phyloP scores from a whole-genome alignment of 2,329 filamentous ascomycete genomes.

The Dothideomycetes sp. region DNA sequence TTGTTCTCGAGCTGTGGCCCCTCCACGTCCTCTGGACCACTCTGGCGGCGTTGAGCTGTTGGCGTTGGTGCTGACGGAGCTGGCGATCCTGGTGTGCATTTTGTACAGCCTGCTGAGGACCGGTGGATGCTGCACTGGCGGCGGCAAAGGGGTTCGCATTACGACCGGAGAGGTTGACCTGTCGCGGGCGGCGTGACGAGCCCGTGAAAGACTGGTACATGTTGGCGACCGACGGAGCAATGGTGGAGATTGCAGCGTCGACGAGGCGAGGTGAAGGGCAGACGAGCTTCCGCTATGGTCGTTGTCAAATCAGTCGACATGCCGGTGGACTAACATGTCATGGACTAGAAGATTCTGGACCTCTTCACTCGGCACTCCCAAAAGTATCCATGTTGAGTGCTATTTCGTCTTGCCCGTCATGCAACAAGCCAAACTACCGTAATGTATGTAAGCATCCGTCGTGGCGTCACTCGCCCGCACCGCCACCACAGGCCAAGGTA shows the following conservation, averaged over 20 bases:
- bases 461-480: not conserved
- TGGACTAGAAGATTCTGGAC: not conserved
- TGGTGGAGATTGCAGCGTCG: too few species aligned
- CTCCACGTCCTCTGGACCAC: conserved; percentile 74
- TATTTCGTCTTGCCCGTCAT: too few species aligned
- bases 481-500: too few species aligned
- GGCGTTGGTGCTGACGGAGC: conserved; percentile 69
- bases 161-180: conserved; percentile 88
- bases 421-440: too few species aligned
- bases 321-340: too few species aligned
- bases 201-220: conserved; percentile 95
- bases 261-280: too few species aligned
- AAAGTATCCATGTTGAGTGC: too few species aligned
- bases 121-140: conserved; percentile 45
- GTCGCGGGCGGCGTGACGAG: conserved; percentile 69
- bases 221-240: not conserved
- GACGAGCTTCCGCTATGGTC: too few species aligned
- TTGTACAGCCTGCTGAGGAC: conserved; percentile 64
- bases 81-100: conserved; percentile 79
- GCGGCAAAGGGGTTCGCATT: conserved; percentile 65
- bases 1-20: conserved; percentile 54
- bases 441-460: not conserved
- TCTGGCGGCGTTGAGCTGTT: conserved; percentile 61
- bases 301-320: too few species aligned
- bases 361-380: not conserved